Evolutionary conservation across 805 yeast genomes (phyloP).

Genomic region (Komagataella pseudopastoris): DNA sequence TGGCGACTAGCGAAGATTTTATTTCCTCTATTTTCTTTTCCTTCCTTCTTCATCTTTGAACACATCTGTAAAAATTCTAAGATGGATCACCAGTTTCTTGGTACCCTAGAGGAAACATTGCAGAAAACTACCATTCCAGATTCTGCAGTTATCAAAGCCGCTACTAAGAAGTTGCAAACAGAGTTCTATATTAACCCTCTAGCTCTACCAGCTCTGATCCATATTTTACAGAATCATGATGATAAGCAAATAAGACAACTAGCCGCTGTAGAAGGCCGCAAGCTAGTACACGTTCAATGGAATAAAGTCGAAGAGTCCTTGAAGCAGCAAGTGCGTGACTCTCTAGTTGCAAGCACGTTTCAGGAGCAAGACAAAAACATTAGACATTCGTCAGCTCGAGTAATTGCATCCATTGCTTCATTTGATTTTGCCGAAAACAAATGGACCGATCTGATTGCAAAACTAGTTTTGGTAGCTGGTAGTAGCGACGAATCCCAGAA

Average conservation of each 20-base stretch:
- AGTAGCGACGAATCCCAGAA: conserved; percentile 30
- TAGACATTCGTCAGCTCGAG: conserved; percentile 83
- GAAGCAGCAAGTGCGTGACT: conserved; percentile 48
- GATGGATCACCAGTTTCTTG: conserved; percentile 62
- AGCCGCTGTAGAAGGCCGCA: conserved; percentile 95
- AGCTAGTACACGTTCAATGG: conserved; percentile 69
- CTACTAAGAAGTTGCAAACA: conserved; percentile 58
- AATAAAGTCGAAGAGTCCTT: conserved; percentile 28
- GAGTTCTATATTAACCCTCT: conserved; percentile 61
- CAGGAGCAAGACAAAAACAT: conserved; percentile 46
- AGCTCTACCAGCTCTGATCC: conserved; percentile 72
- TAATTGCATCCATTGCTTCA: conserved; percentile 75
- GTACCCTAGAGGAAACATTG: conserved; percentile 68
- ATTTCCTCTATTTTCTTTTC: background rate
- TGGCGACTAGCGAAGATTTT: background rate
- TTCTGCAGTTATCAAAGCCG: conserved; percentile 67
- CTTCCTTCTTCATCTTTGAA: background rate
- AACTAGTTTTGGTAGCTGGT: conserved; percentile 32
- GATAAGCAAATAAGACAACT: conserved; percentile 71
- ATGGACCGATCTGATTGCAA: conserved; percentile 72
- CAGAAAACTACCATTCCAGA: conserved; percentile 73
- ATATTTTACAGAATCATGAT: conserved; percentile 57
- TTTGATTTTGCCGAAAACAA: conserved; percentile 47
- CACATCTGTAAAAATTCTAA: background rate
- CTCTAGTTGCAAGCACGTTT: conserved; percentile 60